Conservation (phyloP, 192 early-diverging fungal species). For the Gorgonomyces haynaldii region DNA sequence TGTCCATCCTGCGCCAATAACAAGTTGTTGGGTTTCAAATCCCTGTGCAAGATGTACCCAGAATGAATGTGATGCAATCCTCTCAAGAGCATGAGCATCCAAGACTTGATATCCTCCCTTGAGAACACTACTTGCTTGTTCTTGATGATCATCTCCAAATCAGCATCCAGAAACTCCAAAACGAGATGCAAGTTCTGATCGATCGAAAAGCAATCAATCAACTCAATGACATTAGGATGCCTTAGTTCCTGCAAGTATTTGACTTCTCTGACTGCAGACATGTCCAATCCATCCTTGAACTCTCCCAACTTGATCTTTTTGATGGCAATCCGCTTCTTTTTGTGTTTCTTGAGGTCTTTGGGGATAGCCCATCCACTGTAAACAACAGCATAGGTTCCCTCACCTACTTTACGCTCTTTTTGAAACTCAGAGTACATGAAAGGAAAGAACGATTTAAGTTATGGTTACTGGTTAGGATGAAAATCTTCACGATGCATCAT, state of each 20-base stretch:
- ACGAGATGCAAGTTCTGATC: slow-evolving; percentile 87
- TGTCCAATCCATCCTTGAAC: slow-evolving; percentile 87
- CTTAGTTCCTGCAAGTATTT: slow-evolving; percentile 82
- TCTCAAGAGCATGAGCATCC: slow-evolving; percentile 93
- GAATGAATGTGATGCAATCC: slow-evolving; percentile 87
- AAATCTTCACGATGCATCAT: too few species aligned
- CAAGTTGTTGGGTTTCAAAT: slow-evolving; percentile 48
- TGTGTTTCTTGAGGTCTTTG: background rate
- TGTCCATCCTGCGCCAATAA: slow-evolving; percentile 61
- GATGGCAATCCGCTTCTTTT: slow-evolving; percentile 73
- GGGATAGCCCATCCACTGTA: slow-evolving; percentile 57
- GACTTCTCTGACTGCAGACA: slow-evolving; percentile 91
- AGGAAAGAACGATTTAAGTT: too few species aligned
- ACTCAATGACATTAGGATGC: slow-evolving; percentile 89
- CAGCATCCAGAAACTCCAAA: slow-evolving; percentile 87
- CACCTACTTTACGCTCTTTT: slow-evolving; percentile 2
- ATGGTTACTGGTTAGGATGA: too few species aligned
- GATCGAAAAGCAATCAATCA: slow-evolving; percentile 87
- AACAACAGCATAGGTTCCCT: slow-evolving; percentile 81
- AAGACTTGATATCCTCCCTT: slow-evolving; percentile 87
- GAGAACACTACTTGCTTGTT: slow-evolving; percentile 80
- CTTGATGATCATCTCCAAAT: slow-evolving; percentile 94
- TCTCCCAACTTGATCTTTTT: slow-evolving; percentile 95
- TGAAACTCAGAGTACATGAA: background rate
- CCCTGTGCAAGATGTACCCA: slow-evolving; percentile 73